Percentiles rank a stretch among this genome's conserved stretches.
Evolutionary conservation across 768 basidiomycete genomes (phyloP).

Genomic region (Lyophyllum shimeji): DNA sequence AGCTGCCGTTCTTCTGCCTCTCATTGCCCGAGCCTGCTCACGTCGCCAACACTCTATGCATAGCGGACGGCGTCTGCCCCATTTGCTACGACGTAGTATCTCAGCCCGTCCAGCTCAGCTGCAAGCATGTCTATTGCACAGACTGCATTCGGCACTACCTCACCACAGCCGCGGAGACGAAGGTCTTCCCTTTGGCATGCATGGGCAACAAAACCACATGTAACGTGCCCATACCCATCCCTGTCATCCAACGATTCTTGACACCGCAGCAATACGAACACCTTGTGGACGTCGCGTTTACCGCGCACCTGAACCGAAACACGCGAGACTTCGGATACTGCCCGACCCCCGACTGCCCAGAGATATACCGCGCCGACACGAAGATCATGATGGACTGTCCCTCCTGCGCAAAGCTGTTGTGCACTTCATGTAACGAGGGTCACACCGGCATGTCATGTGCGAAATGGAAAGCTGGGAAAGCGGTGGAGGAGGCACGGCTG

Average conservation of each 20-base stretch:
- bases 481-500: conserved; percentile 39
- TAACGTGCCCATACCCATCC: conserved; percentile 49
- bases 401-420: conserved; percentile 49
- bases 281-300: conserved; percentile 55
- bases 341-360: conserved; percentile 69
- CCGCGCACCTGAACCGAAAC: conserved; percentile 51
- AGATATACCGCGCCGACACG: conserved; percentile 51
- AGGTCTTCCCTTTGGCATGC: conserved; percentile 61
- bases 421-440: conserved; percentile 46
- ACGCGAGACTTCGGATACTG: conserved; percentile 63
- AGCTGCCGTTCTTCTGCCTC: conserved; percentile 34
- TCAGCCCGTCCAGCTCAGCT: conserved; percentile 39
- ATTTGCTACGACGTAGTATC: conserved; percentile 50
- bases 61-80: conserved; percentile 39
- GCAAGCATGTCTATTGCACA: conserved; percentile 51
- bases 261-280: conserved; percentile 46
- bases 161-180: conserved; percentile 36
- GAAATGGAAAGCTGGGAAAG: conserved; percentile 32
- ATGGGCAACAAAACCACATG: conserved; percentile 62
- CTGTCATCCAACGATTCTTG: conserved; percentile 51
- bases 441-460: conserved; percentile 55
- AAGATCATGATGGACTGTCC: conserved; percentile 42
- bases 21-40: conserved; percentile 48
- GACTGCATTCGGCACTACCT: conserved; percentile 49
- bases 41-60: conserved; percentile 17